Percentiles rank a stretch among this genome's conserved stretches.
Conservation (phyloP, 164 flowering plant genomes). For the Aristolochia fimbriata region DNA sequence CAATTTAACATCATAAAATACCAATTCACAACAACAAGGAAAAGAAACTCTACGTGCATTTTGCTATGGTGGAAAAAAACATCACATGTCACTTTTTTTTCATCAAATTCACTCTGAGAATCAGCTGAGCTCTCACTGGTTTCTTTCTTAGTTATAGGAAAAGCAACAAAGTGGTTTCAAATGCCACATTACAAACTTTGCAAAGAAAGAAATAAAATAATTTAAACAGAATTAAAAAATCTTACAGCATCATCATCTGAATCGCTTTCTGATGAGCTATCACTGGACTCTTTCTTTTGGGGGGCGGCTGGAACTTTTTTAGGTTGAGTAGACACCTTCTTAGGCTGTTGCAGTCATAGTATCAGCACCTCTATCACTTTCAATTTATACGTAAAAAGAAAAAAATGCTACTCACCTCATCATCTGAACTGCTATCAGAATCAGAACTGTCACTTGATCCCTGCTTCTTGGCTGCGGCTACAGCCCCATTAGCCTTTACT, state of each 20-base stretch:
- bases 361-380: background rate
- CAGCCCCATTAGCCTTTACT: slow-evolving; percentile 9
- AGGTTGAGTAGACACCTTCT: background rate
- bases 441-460: slow-evolving; percentile 22
- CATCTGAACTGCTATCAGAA: slow-evolving; percentile 20
- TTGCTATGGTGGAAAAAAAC: too few relatives aligned
- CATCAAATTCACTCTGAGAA: too few relatives aligned
- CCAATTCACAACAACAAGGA: too few relatives aligned
- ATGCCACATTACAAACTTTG: background rate
- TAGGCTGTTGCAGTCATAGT: background rate
- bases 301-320: background rate
- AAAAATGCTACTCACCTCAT: slow-evolving; percentile 7
- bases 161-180: too few relatives aligned
- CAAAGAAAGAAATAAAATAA: background rate
- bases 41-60: too few relatives aligned
- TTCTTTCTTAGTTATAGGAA: too few relatives aligned
- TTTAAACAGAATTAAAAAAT: background rate
- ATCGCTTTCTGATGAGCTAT: slow-evolving; percentile 5
- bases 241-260: slow-evolving; percentile 1
- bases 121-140: too few relatives aligned
- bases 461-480: slow-evolving; percentile 18
- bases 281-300: slow-evolving; percentile 5
- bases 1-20: too few relatives aligned
- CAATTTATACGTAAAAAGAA: background rate
- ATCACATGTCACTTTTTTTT: too few relatives aligned